phyloP scores from a whole-genome alignment of 441 rosid genomes.

The Syzygium syzygioides region DNA sequence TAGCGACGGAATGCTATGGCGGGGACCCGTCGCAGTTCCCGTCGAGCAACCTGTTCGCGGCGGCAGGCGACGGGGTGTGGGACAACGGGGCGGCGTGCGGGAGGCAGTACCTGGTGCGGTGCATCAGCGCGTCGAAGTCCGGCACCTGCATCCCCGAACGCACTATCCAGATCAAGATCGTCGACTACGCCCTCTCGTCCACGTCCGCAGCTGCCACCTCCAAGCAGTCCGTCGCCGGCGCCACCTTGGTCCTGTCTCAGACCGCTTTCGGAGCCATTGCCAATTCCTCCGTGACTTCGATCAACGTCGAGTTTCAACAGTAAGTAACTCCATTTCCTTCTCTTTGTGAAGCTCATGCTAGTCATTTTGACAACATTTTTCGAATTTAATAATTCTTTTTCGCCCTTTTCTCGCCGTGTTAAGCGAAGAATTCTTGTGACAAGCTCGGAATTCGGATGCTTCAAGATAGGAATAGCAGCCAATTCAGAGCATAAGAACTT shows the following conservation, averaged over 20 bases:
- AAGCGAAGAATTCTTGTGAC: background rate
- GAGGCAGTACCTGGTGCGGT: slow-evolving; percentile 49
- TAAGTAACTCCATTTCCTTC: slow-evolving; percentile 10
- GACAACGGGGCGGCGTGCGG: slow-evolving; percentile 68
- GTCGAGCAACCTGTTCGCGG: slow-evolving; percentile 45
- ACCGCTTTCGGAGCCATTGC: slow-evolving; percentile 42
- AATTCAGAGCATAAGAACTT: background rate
- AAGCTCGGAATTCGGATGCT: background rate
- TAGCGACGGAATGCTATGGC: slow-evolving; percentile 40
- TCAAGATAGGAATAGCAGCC: background rate
- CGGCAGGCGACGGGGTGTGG: slow-evolving; percentile 69
- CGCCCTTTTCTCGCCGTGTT: background rate
- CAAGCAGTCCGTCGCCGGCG: slow-evolving; percentile 9
- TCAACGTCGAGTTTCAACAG: slow-evolving; percentile 56
- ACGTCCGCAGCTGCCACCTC: background rate
- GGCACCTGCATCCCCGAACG: slow-evolving; percentile 28
- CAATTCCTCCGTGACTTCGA: slow-evolving; percentile 15
- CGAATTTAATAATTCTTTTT: background rate
- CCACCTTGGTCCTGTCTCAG: slow-evolving; percentile 45
- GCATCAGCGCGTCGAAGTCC: slow-evolving; percentile 40
- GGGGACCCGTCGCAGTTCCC: slow-evolving; percentile 43
- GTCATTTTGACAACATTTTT: background rate
- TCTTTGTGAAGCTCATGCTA: background rate
- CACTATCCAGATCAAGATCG: slow-evolving; percentile 44
- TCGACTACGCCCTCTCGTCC: slow-evolving; percentile 28